Evolutionary conservation across 306 rosid genomes (phyloP), one percentile per base, ranked within the genome.

Genomic region (Vigna trinervia): DNA sequence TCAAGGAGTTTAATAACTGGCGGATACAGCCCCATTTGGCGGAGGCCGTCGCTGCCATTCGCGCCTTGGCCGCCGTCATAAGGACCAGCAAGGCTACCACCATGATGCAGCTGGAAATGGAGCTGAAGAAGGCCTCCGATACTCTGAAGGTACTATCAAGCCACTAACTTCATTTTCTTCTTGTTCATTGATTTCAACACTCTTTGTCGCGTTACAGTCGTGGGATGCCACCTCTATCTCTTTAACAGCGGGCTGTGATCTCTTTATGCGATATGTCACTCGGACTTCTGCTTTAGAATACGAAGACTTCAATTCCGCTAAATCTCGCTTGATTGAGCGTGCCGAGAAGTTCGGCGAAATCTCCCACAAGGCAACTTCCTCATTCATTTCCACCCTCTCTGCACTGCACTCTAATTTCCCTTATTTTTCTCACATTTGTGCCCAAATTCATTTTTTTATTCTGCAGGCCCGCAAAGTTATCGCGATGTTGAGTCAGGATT

Each of bases 301-400:
- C 13, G 98, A 93, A 88, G 92, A 88, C 60, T 91, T 93, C 28
- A 88, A 88, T 84, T 89, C 98, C 8, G 98, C 91, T 6, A 93
- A 79, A 65, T 89, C 91, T 69, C 97, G 97, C 78, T 73, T 93
- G 76, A 91, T 93, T 75, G 97, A 93, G 79, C 96, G 98, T 11
- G 97, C 98, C 0, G 93, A 93, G 51, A 93, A 86, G 86, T 93
- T 93, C 75, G 97, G 98, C 69, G 97, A 93, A 80, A 89, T 93
- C 83, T 93, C 97, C 8, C 75, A 76, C 69, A 90, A 89, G 98
- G 98, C 28, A 41, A 34, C 13, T 63, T 32, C 8, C 23, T 60
- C 20, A 2, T 17, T 45, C n/a, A 0, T 9, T 43, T 9, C 4
- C 4, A 12, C 23, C 7, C 6, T 51, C 19, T 17, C 6, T 9